Conservation (phyloP, 352 stramenopile genomes). For the Phytopythium aichiense region DNA sequence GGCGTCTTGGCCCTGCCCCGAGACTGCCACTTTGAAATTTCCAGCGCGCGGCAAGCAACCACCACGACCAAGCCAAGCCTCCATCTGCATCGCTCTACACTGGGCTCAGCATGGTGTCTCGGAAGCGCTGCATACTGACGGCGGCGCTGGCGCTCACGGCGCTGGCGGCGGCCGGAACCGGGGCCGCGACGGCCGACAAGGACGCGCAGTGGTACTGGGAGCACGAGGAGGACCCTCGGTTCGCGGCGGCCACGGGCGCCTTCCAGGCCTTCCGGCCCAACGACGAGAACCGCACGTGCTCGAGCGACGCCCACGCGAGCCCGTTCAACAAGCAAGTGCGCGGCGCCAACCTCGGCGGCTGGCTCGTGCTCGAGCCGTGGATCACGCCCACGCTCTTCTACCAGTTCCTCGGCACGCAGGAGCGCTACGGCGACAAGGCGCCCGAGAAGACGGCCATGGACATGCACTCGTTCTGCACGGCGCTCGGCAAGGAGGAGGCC, state of each 20-base stretch:
- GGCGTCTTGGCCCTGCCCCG: neutral
- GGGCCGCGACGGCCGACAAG: constrained; percentile 23
- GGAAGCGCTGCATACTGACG: neutral
- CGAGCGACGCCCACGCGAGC: constrained; percentile 56
- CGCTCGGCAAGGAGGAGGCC: constrained; percentile 85
- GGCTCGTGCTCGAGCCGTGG: constrained; percentile 95
- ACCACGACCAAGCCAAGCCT: neutral
- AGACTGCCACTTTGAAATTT: constrained; percentile 1
- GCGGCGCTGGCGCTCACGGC: constrained; percentile 10
- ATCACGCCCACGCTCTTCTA: constrained; percentile 96
- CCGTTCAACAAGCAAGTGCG: constrained; percentile 85
- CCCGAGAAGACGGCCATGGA: constrained; percentile 89
- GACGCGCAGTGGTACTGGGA: constrained; percentile 69
- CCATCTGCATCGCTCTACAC: too few relatives aligned
- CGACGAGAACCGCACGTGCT: constrained; percentile 63
- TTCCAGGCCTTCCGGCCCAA: constrained; percentile 57
- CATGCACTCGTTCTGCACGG: constrained; percentile 90
- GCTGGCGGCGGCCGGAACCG: neutral
- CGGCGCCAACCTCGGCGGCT: constrained; percentile 92
- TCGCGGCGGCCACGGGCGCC: constrained; percentile 33
- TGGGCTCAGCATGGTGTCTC: neutral
- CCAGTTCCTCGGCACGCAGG: constrained; percentile 89
- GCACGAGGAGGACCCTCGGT: constrained; percentile 44
- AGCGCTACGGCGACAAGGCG: constrained; percentile 68
- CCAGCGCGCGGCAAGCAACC: neutral